A percentile compares a stretch with the other conserved stretches of the same genome.
Conservation (phyloP, 176 grass and related monocot genomes). For the Aegilops speltoides region DNA sequence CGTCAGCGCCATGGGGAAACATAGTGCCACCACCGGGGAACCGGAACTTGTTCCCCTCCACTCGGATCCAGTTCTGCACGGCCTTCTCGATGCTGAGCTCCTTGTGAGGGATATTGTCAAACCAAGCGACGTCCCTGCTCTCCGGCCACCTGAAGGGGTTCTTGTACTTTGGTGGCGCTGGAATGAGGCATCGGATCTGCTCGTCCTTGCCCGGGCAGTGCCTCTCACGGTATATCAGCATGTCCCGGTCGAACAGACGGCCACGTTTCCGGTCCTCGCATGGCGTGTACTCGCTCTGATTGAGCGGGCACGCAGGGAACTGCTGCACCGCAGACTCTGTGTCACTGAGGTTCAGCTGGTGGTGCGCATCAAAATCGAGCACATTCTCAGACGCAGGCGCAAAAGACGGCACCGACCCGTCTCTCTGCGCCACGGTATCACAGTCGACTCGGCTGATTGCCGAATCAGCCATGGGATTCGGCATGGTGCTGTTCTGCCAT, state of each 20-base stretch:
- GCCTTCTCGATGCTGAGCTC: slow-evolving; percentile 99
- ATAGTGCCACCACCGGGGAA: slow-evolving; percentile 93
- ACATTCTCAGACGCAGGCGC: slow-evolving; percentile 6
- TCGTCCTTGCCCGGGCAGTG: slow-evolving; percentile 78
- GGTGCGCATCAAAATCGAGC: slow-evolving; percentile 82
- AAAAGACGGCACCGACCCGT: slow-evolving; percentile 32
- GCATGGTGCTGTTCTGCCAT: slow-evolving; percentile 72
- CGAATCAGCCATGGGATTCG: slow-evolving; percentile 31
- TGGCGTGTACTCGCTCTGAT: slow-evolving; percentile 92
- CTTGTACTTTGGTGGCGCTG: slow-evolving; percentile 59
- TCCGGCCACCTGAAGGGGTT: slow-evolving; percentile 59
- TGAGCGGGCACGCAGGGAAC: slow-evolving; percentile 62
- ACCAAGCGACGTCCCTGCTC: slow-evolving; percentile 87
- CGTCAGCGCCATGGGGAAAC: slow-evolving; percentile 77
- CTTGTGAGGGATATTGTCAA: slow-evolving; percentile 94
- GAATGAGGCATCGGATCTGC: slow-evolving; percentile 76
- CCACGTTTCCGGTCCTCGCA: slow-evolving; percentile 78
- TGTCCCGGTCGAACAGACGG: slow-evolving; percentile 55
- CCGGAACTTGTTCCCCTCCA: slow-evolving; percentile 77
- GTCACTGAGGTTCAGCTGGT: slow-evolving; percentile 51
- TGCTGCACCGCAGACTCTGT: slow-evolving; percentile 19
- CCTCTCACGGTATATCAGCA: slow-evolving; percentile 86
- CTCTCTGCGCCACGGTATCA: slow-evolving; percentile 18
- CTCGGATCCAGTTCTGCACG: slow-evolving; percentile 93
- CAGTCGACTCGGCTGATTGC: slow-evolving; percentile 38